Conservation (phyloP, 2,329 filamentous ascomycete genomes). For the Colletotrichum aenigma region DNA sequence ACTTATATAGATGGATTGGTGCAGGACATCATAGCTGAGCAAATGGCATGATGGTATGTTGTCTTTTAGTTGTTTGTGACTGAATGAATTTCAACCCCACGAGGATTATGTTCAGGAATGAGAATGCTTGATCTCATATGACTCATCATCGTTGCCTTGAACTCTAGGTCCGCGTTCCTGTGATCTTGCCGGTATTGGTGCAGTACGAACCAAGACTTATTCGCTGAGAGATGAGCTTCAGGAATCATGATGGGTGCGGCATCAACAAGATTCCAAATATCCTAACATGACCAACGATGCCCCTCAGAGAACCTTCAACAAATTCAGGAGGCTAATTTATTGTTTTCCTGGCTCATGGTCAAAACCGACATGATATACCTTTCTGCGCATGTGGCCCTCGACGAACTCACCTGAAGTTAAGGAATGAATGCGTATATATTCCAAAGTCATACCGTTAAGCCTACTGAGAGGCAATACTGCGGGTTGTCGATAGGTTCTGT, state of each 20-base stretch:
- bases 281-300: background rate
- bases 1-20: background rate
- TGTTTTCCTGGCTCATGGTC: background rate
- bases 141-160: background rate
- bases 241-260: background rate
- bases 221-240: background rate
- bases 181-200: background rate
- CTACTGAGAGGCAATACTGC: too few relatives aligned
- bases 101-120: too few relatives aligned
- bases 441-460: background rate
- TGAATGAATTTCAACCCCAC: too few relatives aligned
- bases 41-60: too few relatives aligned
- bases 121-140: background rate
- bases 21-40: rapidly evolving
- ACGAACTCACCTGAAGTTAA: background rate
- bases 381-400: rapidly evolving
- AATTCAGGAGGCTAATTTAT: background rate
- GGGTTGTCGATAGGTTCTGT: too few relatives aligned
- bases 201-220: background rate
- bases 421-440: background rate
- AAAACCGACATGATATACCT: background rate
- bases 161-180: background rate
- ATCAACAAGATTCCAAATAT: background rate
- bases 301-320: too few relatives aligned
- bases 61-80: too few relatives aligned